These are phyloP conservation scores for Mycocalia duriaeana DNA, from an alignment of 1,284 basidiomycete genomes.

Conservation along the genomic window DNA sequence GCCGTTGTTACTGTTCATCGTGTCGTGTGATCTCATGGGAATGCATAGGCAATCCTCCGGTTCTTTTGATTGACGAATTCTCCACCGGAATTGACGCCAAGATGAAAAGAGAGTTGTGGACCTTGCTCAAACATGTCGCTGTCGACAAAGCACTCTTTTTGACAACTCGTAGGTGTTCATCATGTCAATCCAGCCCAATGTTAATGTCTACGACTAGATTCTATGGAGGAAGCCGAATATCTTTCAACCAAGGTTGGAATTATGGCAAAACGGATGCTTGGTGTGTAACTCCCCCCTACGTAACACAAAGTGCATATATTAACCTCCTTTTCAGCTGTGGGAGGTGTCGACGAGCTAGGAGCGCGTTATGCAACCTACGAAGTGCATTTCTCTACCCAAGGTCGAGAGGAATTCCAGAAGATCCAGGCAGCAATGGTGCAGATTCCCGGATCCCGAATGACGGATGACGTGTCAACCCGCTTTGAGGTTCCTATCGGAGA, in stretches of 20 bases:
- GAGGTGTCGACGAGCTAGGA: not conserved
- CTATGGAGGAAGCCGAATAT: slow-evolving; percentile 81
- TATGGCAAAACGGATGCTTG: slow-evolving; percentile 62
- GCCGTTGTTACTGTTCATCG: slow-evolving; percentile 9
- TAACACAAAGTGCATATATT: not conserved
- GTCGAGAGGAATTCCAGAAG: not conserved
- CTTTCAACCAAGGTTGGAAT: slow-evolving; percentile 72
- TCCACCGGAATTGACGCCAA: slow-evolving; percentile 80
- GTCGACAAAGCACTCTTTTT: slow-evolving; percentile 64
- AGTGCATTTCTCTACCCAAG: not conserved
- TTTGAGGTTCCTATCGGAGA: not conserved
- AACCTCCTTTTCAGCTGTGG: not conserved
- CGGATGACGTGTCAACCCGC: slow-evolving; percentile 1
- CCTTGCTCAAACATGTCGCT: slow-evolving; percentile 58
- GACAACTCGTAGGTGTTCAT: slow-evolving; percentile 47
- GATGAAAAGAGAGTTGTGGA: slow-evolving; percentile 82
- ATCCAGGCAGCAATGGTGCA: not conserved
- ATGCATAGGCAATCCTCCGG: slow-evolving; percentile 63
- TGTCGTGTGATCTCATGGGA: not conserved
- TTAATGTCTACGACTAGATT: slow-evolving; percentile 46
- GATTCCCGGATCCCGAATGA: not conserved
- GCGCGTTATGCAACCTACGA: not conserved
- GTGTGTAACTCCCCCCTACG: slow-evolving; percentile 28
- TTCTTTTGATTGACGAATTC: slow-evolving; percentile 79
- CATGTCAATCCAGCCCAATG: slow-evolving; percentile 6